Percentiles rank a stretch among this genome's conserved stretches.
phyloP scores from a whole-genome alignment of 352 stramenopile species.

The Aphanomyces astaci region DNA sequence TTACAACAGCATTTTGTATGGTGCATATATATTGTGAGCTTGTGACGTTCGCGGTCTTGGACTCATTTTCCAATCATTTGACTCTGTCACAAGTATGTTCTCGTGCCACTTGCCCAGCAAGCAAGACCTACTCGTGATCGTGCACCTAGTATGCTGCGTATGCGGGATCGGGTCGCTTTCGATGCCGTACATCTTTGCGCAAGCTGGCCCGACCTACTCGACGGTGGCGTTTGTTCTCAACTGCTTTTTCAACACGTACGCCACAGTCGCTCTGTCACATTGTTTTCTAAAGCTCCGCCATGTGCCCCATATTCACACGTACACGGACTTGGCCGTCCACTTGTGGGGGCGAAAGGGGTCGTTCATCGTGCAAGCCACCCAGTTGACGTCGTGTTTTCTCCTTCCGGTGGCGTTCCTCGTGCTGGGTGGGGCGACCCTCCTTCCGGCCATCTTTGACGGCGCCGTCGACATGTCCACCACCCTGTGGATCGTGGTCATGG shows the following conservation, averaged over 20 bases:
- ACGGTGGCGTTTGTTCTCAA: conserved; percentile 14
- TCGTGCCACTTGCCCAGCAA: neutral
- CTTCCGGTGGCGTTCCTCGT: conserved; percentile 70
- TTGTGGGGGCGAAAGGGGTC: conserved; percentile 6
- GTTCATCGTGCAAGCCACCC: conserved; percentile 11
- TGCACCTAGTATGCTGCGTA: conserved; percentile 21
- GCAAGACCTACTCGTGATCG: conserved; percentile 7
- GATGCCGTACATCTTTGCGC: conserved; percentile 25
- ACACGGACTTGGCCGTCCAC: conserved; percentile 11
- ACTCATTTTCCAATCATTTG: too few relatives aligned
- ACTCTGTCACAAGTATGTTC: too few relatives aligned
- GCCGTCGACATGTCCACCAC: conserved; percentile 30
- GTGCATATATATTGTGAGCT: too few relatives aligned
- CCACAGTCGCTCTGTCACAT: conserved; percentile 14
- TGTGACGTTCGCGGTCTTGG: too few relatives aligned
- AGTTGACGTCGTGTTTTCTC: conserved; percentile 37
- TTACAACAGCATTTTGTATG: too few relatives aligned
- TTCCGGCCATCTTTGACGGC: conserved; percentile 47
- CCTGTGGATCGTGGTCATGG: conserved; percentile 62
- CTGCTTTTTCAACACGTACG: conserved; percentile 24
- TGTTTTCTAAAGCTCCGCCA: conserved; percentile 15
- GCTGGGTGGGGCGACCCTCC: conserved; percentile 45
- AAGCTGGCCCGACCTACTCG: conserved; percentile 11
- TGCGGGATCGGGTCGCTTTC: conserved; percentile 24
- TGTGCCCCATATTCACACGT: conserved; percentile 11